phyloP scores from a whole-genome alignment of 305 asterid genomes.

The Fraxinus ornus region DNA sequence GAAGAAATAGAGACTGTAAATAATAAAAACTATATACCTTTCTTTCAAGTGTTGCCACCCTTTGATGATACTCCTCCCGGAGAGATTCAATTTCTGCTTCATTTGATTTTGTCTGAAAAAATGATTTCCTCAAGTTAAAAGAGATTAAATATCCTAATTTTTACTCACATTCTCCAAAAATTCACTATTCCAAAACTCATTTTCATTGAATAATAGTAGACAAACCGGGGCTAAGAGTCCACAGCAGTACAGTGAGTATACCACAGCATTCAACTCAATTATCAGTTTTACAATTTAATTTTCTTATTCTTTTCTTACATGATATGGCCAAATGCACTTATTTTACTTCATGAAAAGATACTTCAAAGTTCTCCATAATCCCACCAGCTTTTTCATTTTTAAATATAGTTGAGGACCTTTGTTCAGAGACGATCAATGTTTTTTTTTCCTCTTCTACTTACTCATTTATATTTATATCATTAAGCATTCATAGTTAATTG shows the following conservation, averaged over 20 bases:
- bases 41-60: slow-evolving; percentile 81
- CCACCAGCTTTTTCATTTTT: neutral
- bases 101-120: slow-evolving; percentile 64
- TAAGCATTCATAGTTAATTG: neutral
- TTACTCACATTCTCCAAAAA: no score
- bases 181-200: no score
- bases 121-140: slow-evolving; percentile 21
- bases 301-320: neutral
- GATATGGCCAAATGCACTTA: neutral
- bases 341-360: neutral
- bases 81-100: slow-evolving; percentile 80
- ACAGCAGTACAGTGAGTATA: no score
- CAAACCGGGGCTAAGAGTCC: neutral
- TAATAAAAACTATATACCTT: slow-evolving; percentile 47
- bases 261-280: neutral
- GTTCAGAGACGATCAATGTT: neutral
- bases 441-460: neutral
- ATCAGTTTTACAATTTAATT: neutral
- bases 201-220: neutral
- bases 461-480: neutral
- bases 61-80: slow-evolving; percentile 88
- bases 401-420: neutral
- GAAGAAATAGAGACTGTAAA: slow-evolving; percentile 31
- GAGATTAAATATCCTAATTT: neutral
- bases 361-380: neutral